A percentile compares a stretch with the other conserved stretches of the same genome.
These are phyloP conservation scores for Kalmusia sp. DNA, from an alignment of 2,329 filamentous ascomycete species.

Conservation along the genomic window DNA sequence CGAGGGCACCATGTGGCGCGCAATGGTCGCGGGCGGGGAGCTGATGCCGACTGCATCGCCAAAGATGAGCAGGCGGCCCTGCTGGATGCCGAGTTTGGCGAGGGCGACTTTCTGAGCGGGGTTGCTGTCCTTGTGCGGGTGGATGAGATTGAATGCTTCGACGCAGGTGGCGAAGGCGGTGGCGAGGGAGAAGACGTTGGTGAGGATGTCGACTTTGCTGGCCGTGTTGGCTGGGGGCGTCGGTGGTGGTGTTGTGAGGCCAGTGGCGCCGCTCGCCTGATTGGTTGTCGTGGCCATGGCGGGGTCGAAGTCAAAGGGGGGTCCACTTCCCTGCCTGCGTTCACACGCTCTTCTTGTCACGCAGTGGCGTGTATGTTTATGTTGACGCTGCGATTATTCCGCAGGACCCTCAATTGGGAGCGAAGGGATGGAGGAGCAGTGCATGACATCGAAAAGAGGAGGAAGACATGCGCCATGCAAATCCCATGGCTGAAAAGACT, in stretches of 20 bases:
- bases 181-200: constrained; percentile 51
- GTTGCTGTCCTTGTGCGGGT: constrained; percentile 51
- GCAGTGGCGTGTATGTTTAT: too few species aligned
- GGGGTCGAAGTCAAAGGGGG: constrained; percentile 21
- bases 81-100: constrained; percentile 54
- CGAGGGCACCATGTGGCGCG: constrained; percentile 52
- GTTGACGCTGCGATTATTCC: too few species aligned
- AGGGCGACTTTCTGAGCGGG: constrained; percentile 53
- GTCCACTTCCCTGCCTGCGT: too few species aligned
- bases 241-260: constrained; percentile 2
- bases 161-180: constrained; percentile 56
- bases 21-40: constrained; percentile 52
- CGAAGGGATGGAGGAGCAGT: not conserved
- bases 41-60: constrained; percentile 56
- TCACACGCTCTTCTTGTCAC: too few species aligned
- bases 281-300: constrained; percentile 22
- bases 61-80: constrained; percentile 57
- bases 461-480: not conserved
- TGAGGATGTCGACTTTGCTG: constrained; percentile 43
- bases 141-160: constrained; percentile 56
- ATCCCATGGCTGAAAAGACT: constrained; percentile 12
- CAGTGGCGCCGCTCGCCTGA: constrained; percentile 1
- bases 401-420: not conserved
- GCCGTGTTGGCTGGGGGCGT: constrained; percentile 21
- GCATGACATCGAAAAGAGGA: not conserved